A percentile compares a stretch with the other conserved stretches of the same genome.
phyloP scores from a whole-genome alignment of 345 rosid species.

The Excoecaria cochinchinensis region DNA sequence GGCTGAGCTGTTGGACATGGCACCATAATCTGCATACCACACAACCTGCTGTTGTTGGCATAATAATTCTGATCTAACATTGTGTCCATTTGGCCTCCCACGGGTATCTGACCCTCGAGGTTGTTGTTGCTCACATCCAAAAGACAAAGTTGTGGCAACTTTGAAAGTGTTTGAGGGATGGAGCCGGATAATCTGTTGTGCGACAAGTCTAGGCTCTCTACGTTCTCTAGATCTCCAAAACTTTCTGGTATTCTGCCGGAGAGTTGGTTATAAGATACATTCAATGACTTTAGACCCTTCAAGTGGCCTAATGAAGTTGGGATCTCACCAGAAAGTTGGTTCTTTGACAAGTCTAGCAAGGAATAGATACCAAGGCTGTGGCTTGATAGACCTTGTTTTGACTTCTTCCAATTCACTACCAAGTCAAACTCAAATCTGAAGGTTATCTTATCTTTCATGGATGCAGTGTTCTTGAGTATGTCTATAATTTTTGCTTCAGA shows the following conservation, averaged over 20 bases:
- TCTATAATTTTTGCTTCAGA: background rate
- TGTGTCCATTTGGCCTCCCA: slow-evolving; percentile 37
- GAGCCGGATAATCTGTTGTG: slow-evolving; percentile 32
- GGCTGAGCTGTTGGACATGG: slow-evolving; percentile 22
- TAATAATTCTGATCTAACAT: slow-evolving; percentile 27
- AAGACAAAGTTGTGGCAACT: slow-evolving; percentile 24
- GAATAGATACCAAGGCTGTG: slow-evolving; percentile 33
- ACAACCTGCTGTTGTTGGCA: slow-evolving; percentile 32
- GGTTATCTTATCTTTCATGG: too few relatives aligned
- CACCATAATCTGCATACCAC: slow-evolving; percentile 35
- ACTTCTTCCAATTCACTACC: slow-evolving; percentile 33
- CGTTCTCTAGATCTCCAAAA: slow-evolving; percentile 25
- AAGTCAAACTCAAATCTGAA: slow-evolving; percentile 21
- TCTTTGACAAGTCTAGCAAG: slow-evolving; percentile 34
- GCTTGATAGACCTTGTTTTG: slow-evolving; percentile 32
- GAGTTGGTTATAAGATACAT: slow-evolving; percentile 31
- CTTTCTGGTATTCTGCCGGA: slow-evolving; percentile 27
- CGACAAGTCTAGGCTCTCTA: slow-evolving; percentile 40
- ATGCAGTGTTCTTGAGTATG: too few relatives aligned
- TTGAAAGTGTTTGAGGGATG: slow-evolving; percentile 27
- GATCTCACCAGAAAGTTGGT: slow-evolving; percentile 28
- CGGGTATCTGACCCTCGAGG: slow-evolving; percentile 35
- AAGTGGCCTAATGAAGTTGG: slow-evolving; percentile 30
- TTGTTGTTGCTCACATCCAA: slow-evolving; percentile 34
- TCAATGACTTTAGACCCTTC: slow-evolving; percentile 30